Percentiles rank a stretch among this genome's conserved stretches.
Evolutionary conservation across 805 yeast species (phyloP).

Genomic region (Scheffersomyces lignosus): DNA sequence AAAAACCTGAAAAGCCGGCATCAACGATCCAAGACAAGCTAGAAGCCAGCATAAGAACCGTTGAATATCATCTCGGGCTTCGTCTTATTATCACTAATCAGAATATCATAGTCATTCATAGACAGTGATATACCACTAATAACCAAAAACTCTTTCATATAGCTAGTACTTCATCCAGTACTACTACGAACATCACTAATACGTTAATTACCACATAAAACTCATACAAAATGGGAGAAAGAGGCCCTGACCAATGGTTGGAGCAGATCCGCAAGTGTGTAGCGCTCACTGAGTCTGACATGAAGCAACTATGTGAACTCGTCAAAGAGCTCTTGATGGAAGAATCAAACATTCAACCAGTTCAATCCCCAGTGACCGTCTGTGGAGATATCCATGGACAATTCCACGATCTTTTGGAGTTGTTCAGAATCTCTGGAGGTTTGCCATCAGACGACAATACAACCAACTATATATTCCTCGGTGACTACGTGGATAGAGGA

Average conservation of each 20-base stretch:
- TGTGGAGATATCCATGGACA: slow-evolving; percentile 99
- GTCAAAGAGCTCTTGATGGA: slow-evolving; percentile 95
- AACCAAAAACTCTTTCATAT: too few relatives aligned
- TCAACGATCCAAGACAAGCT: too few relatives aligned
- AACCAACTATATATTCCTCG: slow-evolving; percentile 73
- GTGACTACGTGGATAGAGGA: slow-evolving; percentile 98
- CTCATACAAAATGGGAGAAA: slow-evolving; percentile 54
- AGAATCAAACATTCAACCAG: slow-evolving; percentile 93
- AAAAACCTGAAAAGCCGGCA: too few relatives aligned
- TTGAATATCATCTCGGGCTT: too few relatives aligned
- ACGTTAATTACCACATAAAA: too few relatives aligned
- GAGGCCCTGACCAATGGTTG: slow-evolving; percentile 96
- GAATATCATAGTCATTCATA: too few relatives aligned
- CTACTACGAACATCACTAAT: too few relatives aligned
- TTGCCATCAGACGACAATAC: slow-evolving; percentile 75
- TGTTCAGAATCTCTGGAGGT: slow-evolving; percentile 90
- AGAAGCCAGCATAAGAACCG: too few relatives aligned
- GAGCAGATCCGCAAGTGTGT: slow-evolving; percentile 91
- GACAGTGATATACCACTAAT: too few relatives aligned
- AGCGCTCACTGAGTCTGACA: slow-evolving; percentile 84
- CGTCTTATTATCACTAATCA: too few relatives aligned
- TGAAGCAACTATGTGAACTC: slow-evolving; percentile 94
- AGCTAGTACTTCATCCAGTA: too few relatives aligned
- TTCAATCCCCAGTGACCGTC: slow-evolving; percentile 88
- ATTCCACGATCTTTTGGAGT: slow-evolving; percentile 88